A percentile compares a stretch with the other conserved stretches of the same genome.
phyloP scores from a whole-genome alignment of 768 basidiomycete genomes.

The Mycena belliarum region DNA sequence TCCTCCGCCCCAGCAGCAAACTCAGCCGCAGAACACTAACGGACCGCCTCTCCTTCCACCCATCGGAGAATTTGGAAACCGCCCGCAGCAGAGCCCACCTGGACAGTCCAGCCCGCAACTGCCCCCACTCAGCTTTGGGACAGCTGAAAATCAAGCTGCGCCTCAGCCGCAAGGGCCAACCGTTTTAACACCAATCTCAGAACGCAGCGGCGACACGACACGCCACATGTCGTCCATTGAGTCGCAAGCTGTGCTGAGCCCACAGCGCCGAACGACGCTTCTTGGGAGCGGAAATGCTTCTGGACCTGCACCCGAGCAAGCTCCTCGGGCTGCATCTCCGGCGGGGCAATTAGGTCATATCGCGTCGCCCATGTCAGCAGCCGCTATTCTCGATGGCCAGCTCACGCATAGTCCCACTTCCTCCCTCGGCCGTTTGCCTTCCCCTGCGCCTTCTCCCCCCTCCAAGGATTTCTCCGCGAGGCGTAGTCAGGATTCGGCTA shows the following conservation, averaged over 20 bases:
- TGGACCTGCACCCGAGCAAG: not conserved
- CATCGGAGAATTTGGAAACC: conserved; percentile 26
- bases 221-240: conserved; percentile 28
- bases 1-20: conserved; percentile 28
- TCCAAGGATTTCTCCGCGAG: not conserved
- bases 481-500: conserved; percentile 38
- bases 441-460: conserved; percentile 18
- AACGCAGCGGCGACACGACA: conserved; percentile 38
- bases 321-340: conserved; percentile 9
- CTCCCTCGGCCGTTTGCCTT: conserved; percentile 16
- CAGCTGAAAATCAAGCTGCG: not conserved
- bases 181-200: conserved; percentile 68
- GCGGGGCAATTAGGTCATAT: not conserved
- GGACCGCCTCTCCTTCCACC: conserved; percentile 39
- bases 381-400: conserved; percentile 8
- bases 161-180: conserved; percentile 24
- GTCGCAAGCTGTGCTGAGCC: conserved; percentile 21
- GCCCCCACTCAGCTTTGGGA: conserved; percentile 59
- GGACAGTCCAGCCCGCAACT: conserved; percentile 44
- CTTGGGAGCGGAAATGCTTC: not conserved
- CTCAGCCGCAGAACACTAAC: conserved; percentile 28
- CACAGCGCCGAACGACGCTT: conserved; percentile 18
- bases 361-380: conserved; percentile 9
- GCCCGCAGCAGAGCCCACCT: conserved; percentile 15
- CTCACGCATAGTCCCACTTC: conserved; percentile 20